Evolutionary conservation across 805 yeast species (phyloP), one percentile per base, ranked within the genome.

Genomic region (Metschnikowia baotianmanensis): DNA sequence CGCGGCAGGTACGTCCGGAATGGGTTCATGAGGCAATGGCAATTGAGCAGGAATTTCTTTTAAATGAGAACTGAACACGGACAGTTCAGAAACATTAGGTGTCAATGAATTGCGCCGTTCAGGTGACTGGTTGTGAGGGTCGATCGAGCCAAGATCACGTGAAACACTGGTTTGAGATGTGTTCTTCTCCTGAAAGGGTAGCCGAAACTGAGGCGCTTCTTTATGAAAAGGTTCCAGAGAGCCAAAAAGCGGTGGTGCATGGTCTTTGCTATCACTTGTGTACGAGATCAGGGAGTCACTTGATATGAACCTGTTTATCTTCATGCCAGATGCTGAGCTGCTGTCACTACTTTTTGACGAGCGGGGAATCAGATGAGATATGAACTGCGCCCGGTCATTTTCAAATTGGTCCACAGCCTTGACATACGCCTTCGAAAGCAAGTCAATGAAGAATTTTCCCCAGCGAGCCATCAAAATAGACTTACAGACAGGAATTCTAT

Each of bases 391-490:
- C 62, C 46, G 48, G 20, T 54, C 57, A 5, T 51, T 38, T 36
- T 69, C 72, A 45, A 69, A 69, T 34, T 56, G 57, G 24, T 67
- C 71, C 6, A 71, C 71, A 0, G 86, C 82, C 43, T 76, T 67
- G 0, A 83, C 78, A 57, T 83, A 86, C 1, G 82, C 85, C 50
- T 76, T 72, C 0, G 88, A 69, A 28, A 85, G 58, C 13, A 84
- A 47, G 48, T 71, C 71, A 47, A 82, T 81, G 54, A 86, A 86
- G 46, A 76, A 81, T 24, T 77, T 60, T 0, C 93, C 93, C 95
- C 95, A 86, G 55, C 93, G 68, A 50, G 80, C 83, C 49, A 85
- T 70, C 38, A 86, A 66, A 4, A 85, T 63, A 47, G 67, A 71
- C 34, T 79, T 45, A 0, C 90, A 83, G 4, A 82, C 78, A 0